These are phyloP conservation scores for Ascocoryne sarcoides DNA, from an alignment of 2,329 filamentous ascomycete genomes.

Conservation along the genomic window DNA sequence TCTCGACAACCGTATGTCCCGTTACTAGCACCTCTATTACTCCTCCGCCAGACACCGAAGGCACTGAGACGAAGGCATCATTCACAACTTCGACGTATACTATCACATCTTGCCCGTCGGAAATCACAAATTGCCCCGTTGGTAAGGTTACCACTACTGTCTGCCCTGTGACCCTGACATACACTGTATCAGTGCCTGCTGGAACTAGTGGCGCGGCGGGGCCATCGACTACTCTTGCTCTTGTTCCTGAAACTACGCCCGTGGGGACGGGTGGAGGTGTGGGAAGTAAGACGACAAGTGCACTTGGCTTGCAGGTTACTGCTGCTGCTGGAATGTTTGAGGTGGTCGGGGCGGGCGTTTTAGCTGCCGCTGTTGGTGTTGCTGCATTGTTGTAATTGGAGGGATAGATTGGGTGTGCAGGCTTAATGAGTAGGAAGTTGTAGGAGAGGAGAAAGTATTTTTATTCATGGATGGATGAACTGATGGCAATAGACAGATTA, in stretches of 20 bases:
- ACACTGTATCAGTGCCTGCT: background rate
- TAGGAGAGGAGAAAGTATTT: no score
- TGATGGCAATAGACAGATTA: no score
- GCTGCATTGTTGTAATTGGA: background rate
- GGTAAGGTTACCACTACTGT: conserved; percentile 33
- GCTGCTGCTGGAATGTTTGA: background rate
- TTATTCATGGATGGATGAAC: no score
- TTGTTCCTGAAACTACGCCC: background rate
- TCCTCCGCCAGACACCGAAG: background rate
- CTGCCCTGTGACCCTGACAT: conserved; percentile 12
- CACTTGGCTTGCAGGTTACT: background rate
- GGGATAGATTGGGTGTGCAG: background rate
- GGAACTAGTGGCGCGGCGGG: background rate
- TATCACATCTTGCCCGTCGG: conserved; percentile 40
- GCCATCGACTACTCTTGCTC: background rate
- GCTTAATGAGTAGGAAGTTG: no score
- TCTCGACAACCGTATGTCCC: conserved; percentile 1
- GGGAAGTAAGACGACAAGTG: background rate
- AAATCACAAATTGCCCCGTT: conserved; percentile 42
- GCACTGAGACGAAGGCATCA: conserved; percentile 34
- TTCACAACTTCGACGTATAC: conserved; percentile 42
- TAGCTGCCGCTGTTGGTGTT: background rate
- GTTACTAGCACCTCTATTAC: conserved; percentile 8
- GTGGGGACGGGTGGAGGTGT: background rate
- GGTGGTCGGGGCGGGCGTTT: background rate